phyloP scores from a whole-genome alignment of 164 flowering plant genomes.

The Houttuynia cordata region DNA sequence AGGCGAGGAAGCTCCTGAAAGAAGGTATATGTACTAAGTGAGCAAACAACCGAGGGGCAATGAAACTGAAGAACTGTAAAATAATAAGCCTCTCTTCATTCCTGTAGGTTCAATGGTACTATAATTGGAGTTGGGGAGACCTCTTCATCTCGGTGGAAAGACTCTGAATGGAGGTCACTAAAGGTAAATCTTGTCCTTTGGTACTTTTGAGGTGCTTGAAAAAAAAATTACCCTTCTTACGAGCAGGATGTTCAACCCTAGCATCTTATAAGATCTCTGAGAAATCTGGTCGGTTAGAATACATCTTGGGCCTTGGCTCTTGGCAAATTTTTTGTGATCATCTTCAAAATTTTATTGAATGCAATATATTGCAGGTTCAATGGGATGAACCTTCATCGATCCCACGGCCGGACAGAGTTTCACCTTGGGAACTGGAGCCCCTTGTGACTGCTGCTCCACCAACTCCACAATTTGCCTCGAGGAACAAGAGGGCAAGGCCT shows the following conservation, averaged over 20 bases:
- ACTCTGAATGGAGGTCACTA: conserved; percentile 90
- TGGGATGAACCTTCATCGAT: conserved; percentile 95
- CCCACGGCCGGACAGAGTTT: conserved; percentile 75
- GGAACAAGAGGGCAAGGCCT: conserved; percentile 71
- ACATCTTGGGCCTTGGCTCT: not conserved
- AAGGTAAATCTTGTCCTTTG: conserved; percentile 36
- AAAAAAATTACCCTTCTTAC: not conserved
- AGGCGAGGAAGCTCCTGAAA: conserved; percentile 95
- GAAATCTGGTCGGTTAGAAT: not conserved
- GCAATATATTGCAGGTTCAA: conserved; percentile 48
- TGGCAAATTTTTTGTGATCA: not conserved
- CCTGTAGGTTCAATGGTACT: conserved; percentile 77
- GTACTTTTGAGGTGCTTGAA: not conserved
- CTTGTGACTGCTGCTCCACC: conserved; percentile 47
- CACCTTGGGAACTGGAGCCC: conserved; percentile 93
- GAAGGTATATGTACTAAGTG: conserved; percentile 37
- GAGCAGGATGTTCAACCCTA: not conserved
- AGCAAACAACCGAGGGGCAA: not conserved
- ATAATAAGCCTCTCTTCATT: not conserved
- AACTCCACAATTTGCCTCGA: conserved; percentile 44
- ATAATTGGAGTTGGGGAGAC: conserved; percentile 72
- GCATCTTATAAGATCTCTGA: not conserved
- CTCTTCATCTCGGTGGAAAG: conserved; percentile 49
- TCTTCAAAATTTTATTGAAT: not conserved
- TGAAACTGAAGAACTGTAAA: not conserved